Evolutionary conservation across 2,329 filamentous ascomycete species (phyloP), one percentile per base, ranked within the genome.

Genomic region (Trichoderma cornu-damae): DNA sequence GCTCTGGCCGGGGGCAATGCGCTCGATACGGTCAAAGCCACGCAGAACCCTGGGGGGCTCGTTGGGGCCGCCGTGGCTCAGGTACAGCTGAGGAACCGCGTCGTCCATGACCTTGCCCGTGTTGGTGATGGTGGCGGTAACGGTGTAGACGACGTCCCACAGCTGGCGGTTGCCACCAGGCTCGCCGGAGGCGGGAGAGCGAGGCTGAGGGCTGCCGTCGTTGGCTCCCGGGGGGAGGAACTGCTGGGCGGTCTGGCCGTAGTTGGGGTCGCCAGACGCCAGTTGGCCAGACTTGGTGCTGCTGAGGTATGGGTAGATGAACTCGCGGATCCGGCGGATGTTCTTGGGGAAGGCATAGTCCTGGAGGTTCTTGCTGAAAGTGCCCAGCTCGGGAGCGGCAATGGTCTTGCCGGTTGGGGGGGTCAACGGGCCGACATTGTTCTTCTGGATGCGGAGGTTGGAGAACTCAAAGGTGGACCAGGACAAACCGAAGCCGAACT

Each of bases 381-480:
- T 85, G 61, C 84, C 86, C 38, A 88, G 79, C 0, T 75, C 77
- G 0, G 87, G 87, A 0, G 88, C 89, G 0, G 83, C 72, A 35
- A 73, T 73, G 0, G 87, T 89, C 64, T 77, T 70, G 59, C 88
- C 88, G 0, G 72, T 76, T 0, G 84, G 84, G 0, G 88, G 80
- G 7, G 63, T 65, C 74, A 89, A 89, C 0, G 75, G 66, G 18
- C 69, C 69, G 1, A 76, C 77, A n/a, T 74, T 65, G 47, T 73
- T 71, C 63, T 80, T 79, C 62, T 75, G 65, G 32, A 90, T 73
- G 28, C 77, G 70, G 32, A 94, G 73, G 68, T 88, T 77, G n/a
- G 86, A 83, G 75, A 90, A 90, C 54, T 81, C 71, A 67, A 95
- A 93, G 2, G 80, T 89, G 1, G 89, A 90, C 78, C 94, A 95